Conservation (phyloP, 2,329 filamentous ascomycete genomes). For the Graphilbum ipis-grandicollis region DNA sequence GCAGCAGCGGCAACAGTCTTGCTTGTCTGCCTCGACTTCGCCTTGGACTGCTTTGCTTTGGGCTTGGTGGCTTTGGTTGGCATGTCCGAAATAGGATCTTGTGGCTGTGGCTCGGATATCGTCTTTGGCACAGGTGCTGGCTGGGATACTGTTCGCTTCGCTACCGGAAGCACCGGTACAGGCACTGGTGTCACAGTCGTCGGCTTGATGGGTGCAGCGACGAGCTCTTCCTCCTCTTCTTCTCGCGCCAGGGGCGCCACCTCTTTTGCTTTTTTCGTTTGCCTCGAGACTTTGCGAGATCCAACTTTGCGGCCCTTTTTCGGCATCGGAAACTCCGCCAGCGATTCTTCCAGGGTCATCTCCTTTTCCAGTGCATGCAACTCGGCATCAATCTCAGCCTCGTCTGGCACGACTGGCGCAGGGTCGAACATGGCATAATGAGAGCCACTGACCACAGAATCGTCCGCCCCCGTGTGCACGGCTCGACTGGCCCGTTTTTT, state of each 20-base stretch:
- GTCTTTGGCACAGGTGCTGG: neutral
- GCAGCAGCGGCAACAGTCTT: conserved; percentile 1
- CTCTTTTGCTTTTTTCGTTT: conserved; percentile 28
- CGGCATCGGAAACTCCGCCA: conserved; percentile 23
- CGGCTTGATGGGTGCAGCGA: neutral
- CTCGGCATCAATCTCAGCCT: conserved; percentile 33
- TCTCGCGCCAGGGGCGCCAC: conserved; percentile 6
- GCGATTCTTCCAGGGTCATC: conserved; percentile 19
- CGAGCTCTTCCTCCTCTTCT: conserved; percentile 6
- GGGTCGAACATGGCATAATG: conserved; percentile 38
- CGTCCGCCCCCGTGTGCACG: conserved; percentile 24
- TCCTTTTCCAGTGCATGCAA: conserved; percentile 30
- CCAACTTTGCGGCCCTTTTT: conserved; percentile 38
- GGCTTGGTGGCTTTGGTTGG: conserved; percentile 2
- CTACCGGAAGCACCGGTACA: neutral
- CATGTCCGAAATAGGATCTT: neutral
- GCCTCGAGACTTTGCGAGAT: conserved; percentile 34
- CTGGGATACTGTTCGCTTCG: no score
- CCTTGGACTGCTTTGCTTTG: conserved; percentile 5
- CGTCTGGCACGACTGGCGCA: conserved; percentile 23
- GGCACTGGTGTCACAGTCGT: neutral
- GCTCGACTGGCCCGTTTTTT: conserved; percentile 26
- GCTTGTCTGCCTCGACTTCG: neutral
- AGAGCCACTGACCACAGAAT: conserved; percentile 7
- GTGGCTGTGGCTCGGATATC: neutral